Base-by-base conservation (phyloP, 78 protist species). In the Chrysochromulina tobinii region DNA sequence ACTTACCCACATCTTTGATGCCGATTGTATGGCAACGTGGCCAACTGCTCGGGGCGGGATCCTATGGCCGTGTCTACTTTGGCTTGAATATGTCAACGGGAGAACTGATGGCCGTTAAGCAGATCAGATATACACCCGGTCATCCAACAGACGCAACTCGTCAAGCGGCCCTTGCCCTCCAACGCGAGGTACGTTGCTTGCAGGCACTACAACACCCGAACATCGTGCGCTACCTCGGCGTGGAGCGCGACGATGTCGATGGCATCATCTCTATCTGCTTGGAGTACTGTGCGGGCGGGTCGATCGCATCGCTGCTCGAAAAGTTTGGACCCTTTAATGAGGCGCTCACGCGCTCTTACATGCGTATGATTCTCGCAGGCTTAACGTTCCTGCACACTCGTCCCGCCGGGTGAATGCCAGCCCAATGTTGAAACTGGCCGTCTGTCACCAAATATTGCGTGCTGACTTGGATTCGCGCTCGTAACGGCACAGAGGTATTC, bases 191-290 rank as follows among this genome's bases (percentile, higher is more conserved):
- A 17, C 11, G 18, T 20, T 3, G 55, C 25, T 55, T 93, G 75
- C 61, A 84, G 61, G 27, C 81, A 14, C 64, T 12, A 14, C 64
- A 59, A 14, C 64, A 95, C 81, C 92, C 81, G 25, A 90, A 93
- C 92, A 95, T 95, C 77, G 94, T 95, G 15, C 89, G 73, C 58
- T 95, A 95, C 90, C 58, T 93, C 15, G 96, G 91, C 64, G 8
- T 94, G 14, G 92, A 85, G 51, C 38, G 23, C 27, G 90, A 57
- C 50, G 68, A 90, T 0, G 84, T 4, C 23, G 12, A 64, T 7
- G 57, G 57, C 48, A 81, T n/a, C 48, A 9, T 81, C 25, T 50
- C 50, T 27, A 89, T 89, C n/a, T 48, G 89, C 53, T 25, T 93
- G 84, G 92, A 89, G 77, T 89, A 93, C 83, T 9, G 89, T 14